A percentile compares a stretch with the other conserved stretches of the same genome.
These are phyloP conservation scores for Cantharellus anzutake DNA, from an alignment of 768 basidiomycete species.

Conservation along the genomic window DNA sequence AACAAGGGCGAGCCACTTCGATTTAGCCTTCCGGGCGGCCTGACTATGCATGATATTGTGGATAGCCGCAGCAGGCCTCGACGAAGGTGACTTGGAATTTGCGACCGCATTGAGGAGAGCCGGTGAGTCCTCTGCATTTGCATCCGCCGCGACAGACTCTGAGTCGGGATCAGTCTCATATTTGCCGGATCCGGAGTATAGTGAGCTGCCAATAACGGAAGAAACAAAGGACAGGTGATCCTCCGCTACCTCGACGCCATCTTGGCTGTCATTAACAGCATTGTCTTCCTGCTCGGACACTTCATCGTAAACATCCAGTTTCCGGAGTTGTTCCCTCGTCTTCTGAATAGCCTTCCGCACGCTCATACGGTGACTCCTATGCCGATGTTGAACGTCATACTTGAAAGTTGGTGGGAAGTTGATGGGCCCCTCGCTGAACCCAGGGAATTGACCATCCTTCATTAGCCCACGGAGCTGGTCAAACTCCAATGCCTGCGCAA, in stretches of 20 bases:
- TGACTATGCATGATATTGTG: constrained; percentile 2
- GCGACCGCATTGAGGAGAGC: constrained; percentile 6
- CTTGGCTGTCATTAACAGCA: background rate
- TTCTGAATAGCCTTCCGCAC: constrained; percentile 5
- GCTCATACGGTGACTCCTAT: constrained; percentile 3
- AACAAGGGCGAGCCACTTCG: constrained; percentile 8
- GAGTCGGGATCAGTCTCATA: constrained; percentile 5
- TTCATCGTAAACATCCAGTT: background rate
- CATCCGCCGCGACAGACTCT: too few species aligned
- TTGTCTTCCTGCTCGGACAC: background rate
- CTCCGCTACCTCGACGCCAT: background rate
- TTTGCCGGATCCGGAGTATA: background rate
- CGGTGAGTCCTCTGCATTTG: too few species aligned
- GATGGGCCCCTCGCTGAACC: constrained; percentile 65
- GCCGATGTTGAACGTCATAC: constrained; percentile 49
- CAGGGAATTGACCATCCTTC: constrained; percentile 43
- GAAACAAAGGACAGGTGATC: background rate
- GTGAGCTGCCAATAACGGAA: background rate
- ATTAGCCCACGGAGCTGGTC: constrained; percentile 76
- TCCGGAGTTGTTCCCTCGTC: constrained; percentile 11
- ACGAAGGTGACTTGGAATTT: background rate
- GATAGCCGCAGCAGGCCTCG: background rate
- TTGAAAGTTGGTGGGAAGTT: constrained; percentile 90
- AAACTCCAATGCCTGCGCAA: constrained; percentile 68
- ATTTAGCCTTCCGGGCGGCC: constrained; percentile 9